A percentile compares a stretch with the other conserved stretches of the same genome.
phyloP scores from a whole-genome alignment of 176 grass and related monocot genomes.

The Thinopyrum elongatum region DNA sequence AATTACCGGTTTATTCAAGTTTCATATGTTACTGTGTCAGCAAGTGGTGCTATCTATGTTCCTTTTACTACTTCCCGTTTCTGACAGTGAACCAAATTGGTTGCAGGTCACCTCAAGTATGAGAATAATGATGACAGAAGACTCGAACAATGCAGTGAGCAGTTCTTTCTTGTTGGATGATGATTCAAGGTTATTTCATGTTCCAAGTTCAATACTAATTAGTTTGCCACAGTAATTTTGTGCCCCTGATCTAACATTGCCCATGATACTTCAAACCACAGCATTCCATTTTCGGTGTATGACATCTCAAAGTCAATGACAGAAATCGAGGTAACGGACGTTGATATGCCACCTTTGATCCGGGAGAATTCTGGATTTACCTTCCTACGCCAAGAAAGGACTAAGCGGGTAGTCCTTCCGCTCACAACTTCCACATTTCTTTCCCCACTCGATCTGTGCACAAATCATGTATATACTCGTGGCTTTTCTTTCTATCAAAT shows the following conservation, averaged over 20 bases:
- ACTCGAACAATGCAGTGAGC: conserved; percentile 79
- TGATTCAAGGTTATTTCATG: conserved; percentile 79
- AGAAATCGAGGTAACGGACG: conserved; percentile 71
- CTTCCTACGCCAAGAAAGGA: conserved; percentile 90
- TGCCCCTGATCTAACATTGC: conserved; percentile 12
- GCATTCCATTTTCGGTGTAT: conserved; percentile 87
- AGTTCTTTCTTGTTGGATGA: conserved; percentile 97
- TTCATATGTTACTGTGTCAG: conserved; percentile 6
- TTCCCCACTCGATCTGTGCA: conserved; percentile 47
- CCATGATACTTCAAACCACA: conserved; percentile 38
- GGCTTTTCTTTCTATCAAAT: conserved; percentile 32
- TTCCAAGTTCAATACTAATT: conserved; percentile 7
- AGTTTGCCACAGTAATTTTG: conserved; percentile 1
- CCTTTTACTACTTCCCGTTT: conserved; percentile 6
- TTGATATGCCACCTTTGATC: conserved; percentile 70
- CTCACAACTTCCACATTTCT: conserved; percentile 3
- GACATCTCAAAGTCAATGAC: conserved; percentile 89
- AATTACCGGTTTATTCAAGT: neutral
- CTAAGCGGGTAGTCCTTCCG: conserved; percentile 23
- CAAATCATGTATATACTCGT: conserved; percentile 68
- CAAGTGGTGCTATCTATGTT: conserved; percentile 7
- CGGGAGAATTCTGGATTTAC: conserved; percentile 69
- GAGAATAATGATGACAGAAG: conserved; percentile 94
- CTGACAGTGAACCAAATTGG: conserved; percentile 24
- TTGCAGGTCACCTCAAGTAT: conserved; percentile 85